Evolutionary conservation across 768 basidiomycete genomes (phyloP).

Genomic region (Dioszegia crocea): DNA sequence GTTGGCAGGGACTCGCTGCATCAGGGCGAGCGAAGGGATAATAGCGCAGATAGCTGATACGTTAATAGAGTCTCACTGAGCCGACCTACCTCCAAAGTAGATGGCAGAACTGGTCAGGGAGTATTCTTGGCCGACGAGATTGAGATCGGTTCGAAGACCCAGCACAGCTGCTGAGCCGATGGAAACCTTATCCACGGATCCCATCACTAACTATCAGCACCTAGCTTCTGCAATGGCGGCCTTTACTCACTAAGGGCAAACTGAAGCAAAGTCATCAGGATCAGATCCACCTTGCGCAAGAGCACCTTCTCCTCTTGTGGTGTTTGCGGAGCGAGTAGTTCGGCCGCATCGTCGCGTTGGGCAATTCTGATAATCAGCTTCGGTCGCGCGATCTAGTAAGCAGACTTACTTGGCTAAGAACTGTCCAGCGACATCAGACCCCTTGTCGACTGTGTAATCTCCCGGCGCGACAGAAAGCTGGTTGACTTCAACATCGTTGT

Average conservation of each 20-base stretch:
- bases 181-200: slow-evolving; percentile 35
- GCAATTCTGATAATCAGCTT: not conserved
- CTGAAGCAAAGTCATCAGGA: not conserved
- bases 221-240: no score
- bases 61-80: no score
- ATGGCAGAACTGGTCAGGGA: slow-evolving; percentile 19
- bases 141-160: slow-evolving; percentile 25
- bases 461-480: not conserved
- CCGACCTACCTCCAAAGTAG: slow-evolving; percentile 16
- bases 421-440: not conserved
- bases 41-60: slow-evolving; percentile 9
- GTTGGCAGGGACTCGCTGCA: slow-evolving; percentile 21
- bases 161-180: slow-evolving; percentile 34
- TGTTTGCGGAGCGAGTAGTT: not conserved
- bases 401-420: not conserved
- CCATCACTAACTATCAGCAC: slow-evolving; percentile 7
- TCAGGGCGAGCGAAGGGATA: slow-evolving; percentile 15
- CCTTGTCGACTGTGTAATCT: not conserved
- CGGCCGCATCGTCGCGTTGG: not conserved
- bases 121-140: slow-evolving; percentile 32
- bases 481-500: not conserved
- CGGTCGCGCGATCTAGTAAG: not conserved
- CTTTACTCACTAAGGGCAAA: not conserved
- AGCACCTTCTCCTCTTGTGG: not conserved
- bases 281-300: not conserved